Conservation (phyloP, 2,329 filamentous ascomycete species). For the Diplodia intermedia region DNA sequence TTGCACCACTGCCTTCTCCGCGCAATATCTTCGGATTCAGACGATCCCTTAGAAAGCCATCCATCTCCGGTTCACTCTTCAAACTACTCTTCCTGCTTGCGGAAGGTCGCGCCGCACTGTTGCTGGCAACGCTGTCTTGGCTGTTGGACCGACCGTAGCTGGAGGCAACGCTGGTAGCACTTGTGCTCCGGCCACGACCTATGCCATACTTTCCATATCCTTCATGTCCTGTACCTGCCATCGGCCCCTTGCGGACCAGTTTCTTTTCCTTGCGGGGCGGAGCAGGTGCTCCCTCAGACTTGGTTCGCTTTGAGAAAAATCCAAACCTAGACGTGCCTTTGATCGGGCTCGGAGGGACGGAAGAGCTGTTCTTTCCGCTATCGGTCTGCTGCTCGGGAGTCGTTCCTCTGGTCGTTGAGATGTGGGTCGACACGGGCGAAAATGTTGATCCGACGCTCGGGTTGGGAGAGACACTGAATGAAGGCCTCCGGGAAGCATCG, state of each 20-base stretch:
- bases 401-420: constrained; percentile 41
- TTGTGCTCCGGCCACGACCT: constrained; percentile 68
- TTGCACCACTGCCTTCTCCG: constrained; percentile 51
- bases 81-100: constrained; percentile 53
- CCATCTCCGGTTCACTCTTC: constrained; percentile 52
- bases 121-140: constrained; percentile 48
- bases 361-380: constrained; percentile 40
- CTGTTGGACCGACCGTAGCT: constrained; percentile 57
- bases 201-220: constrained; percentile 74
- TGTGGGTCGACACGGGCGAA: constrained; percentile 35
- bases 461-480: constrained; percentile 42
- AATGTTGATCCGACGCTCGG: constrained; percentile 42
- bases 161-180: constrained; percentile 58
- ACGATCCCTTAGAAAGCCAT: constrained; percentile 55
- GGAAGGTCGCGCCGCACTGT: constrained; percentile 45
- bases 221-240: constrained; percentile 93
- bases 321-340: constrained; percentile 73
- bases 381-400: constrained; percentile 52
- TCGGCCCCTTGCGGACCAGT: constrained; percentile 72
- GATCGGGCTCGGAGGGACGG: constrained; percentile 61
- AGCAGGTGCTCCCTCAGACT: constrained; percentile 61
- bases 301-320: constrained; percentile 77
- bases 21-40: constrained; percentile 54
- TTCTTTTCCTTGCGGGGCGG: constrained; percentile 62
- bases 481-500: constrained; percentile 16